Conservation (phyloP, 2,329 filamentous ascomycete species). For the Colletotrichum destructivum region DNA sequence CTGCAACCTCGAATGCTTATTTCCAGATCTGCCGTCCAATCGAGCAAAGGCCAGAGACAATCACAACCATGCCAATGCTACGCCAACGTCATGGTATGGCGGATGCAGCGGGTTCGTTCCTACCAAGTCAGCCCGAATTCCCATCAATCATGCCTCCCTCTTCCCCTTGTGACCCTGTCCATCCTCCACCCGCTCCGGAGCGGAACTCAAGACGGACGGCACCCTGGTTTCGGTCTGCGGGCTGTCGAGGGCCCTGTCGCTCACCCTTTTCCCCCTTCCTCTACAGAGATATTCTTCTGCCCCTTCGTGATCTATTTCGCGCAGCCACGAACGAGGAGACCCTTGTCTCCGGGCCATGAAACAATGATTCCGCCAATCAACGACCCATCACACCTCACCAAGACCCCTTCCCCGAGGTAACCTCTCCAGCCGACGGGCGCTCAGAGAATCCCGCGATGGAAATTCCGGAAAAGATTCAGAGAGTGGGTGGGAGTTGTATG, state of each 20-base stretch:
- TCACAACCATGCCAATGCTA: not conserved
- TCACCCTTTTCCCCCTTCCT: conserved; percentile 4
- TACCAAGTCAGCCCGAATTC: conserved; percentile 32
- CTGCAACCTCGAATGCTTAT: conserved; percentile 28
- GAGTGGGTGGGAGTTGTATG: too few relatives aligned
- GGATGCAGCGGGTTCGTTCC: conserved; percentile 29
- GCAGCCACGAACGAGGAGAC: conserved; percentile 22
- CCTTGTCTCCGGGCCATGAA: conserved; percentile 29
- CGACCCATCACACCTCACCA: conserved; percentile 18
- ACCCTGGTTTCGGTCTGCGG: conserved; percentile 3
- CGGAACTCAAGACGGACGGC: conserved; percentile 10
- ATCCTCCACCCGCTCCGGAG: conserved; percentile 26
- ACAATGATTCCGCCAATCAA: conserved; percentile 41
- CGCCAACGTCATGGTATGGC: not conserved
- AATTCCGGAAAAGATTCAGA: conserved; percentile 1
- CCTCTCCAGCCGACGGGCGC: conserved; percentile 17
- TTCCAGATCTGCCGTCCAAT: not conserved
- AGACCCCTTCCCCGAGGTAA: conserved; percentile 21
- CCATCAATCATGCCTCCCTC: conserved; percentile 33
- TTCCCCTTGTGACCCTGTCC: conserved; percentile 11
- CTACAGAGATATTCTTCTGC: not conserved
- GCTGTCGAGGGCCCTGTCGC: conserved; percentile 17
- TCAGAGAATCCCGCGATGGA: conserved; percentile 26
- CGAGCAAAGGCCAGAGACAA: not conserved
- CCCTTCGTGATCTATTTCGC: conserved; percentile 30